Conservation (phyloP, 306 rosid species). For the Quercus mongolica region DNA sequence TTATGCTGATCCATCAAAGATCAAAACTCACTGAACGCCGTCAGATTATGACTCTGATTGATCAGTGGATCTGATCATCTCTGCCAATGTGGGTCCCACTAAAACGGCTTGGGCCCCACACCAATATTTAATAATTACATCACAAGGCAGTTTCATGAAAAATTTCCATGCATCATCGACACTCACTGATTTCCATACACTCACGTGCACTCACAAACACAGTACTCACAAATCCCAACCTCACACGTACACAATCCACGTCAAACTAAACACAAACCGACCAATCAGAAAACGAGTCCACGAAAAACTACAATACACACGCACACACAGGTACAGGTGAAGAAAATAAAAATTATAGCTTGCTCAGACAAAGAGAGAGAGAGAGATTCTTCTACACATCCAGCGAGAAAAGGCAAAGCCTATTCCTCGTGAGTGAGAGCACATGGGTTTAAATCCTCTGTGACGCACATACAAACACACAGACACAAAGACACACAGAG, state of each 20-base stretch:
- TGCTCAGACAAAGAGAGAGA: slow-evolving; percentile 24
- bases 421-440: slow-evolving; percentile 53
- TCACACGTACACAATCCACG: no score
- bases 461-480: slow-evolving; percentile 8
- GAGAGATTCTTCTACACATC: slow-evolving; percentile 43
- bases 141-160: background rate
- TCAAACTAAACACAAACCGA: background rate
- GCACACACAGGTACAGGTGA: background rate
- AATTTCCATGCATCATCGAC: no score
- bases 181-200: background rate
- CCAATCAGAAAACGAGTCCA: background rate
- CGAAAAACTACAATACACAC: no score
- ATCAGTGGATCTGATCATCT: no score
- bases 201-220: background rate
- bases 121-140: background rate
- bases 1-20: no score
- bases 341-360: background rate
- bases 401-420: slow-evolving; percentile 43
- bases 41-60: background rate
- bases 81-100: background rate
- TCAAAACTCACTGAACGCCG: background rate
- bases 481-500: background rate
- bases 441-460: slow-evolving; percentile 40
- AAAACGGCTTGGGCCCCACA: background rate
- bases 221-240: background rate